Conservation (phyloP, 2,329 filamentous ascomycete species). For the Aspergillus aculeatus region DNA sequence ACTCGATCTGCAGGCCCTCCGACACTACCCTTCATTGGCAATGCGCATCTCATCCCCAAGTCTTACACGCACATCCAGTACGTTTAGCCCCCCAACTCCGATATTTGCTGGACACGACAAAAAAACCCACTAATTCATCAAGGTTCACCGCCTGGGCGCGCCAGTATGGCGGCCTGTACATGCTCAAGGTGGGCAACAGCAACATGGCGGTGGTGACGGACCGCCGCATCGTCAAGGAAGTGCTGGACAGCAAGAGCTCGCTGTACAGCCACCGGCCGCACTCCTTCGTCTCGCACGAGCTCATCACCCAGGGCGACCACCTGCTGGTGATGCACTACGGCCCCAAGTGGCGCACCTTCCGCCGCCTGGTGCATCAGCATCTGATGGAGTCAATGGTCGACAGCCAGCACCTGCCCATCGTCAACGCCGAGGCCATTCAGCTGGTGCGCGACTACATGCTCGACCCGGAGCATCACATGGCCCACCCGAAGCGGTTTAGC, state of each 20-base stretch:
- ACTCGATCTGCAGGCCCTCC: slow-evolving; percentile 32
- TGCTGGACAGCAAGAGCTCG: slow-evolving; percentile 47
- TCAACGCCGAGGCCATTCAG: slow-evolving; percentile 51
- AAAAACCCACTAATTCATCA: neutral
- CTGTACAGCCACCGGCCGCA: slow-evolving; percentile 47
- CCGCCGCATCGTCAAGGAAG: slow-evolving; percentile 41
- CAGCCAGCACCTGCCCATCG: slow-evolving; percentile 42
- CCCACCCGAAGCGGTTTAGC: slow-evolving; percentile 49
- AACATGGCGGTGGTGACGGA: slow-evolving; percentile 46
- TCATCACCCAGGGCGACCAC: slow-evolving; percentile 51
- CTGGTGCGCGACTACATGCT: slow-evolving; percentile 48
- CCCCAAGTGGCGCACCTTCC: slow-evolving; percentile 46
- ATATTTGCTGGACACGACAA: too few species aligned
- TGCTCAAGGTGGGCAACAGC: slow-evolving; percentile 44
- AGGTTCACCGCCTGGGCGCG: slow-evolving; percentile 48
- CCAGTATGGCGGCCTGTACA: slow-evolving; percentile 45
- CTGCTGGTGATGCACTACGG: slow-evolving; percentile 50
- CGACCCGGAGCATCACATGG: slow-evolving; percentile 46
- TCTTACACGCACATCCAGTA: slow-evolving; percentile 32
- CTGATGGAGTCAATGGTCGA: slow-evolving; percentile 49
- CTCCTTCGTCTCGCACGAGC: slow-evolving; percentile 42
- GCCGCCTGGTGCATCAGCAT: slow-evolving; percentile 48
- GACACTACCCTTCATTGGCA: slow-evolving; percentile 45
- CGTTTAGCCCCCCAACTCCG: neutral
- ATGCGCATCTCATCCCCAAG: slow-evolving; percentile 40